These are phyloP conservation scores for Phaseolus coccineus DNA, from an alignment of 331 rosid genomes.

Conservation along the genomic window DNA sequence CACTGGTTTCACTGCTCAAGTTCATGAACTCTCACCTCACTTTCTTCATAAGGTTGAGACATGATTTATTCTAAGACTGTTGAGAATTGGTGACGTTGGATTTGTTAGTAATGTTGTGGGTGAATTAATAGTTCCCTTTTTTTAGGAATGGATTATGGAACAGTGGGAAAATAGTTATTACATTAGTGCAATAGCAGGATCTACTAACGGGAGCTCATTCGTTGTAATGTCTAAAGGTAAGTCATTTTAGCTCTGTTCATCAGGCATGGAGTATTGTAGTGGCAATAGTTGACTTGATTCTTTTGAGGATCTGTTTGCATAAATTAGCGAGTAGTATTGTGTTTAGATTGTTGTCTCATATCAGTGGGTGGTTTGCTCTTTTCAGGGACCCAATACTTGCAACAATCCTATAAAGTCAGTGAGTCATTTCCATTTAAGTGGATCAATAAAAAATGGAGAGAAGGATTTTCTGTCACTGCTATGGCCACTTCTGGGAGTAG, in stretches of 20 bases:
- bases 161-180: conserved; percentile 87
- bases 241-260: conserved; percentile 28
- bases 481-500: conserved; percentile 82
- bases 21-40: conserved; percentile 73
- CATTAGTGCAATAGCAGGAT: conserved; percentile 87
- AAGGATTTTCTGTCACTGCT: conserved; percentile 74
- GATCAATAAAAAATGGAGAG: conserved; percentile 91
- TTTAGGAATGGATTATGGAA: conserved; percentile 94
- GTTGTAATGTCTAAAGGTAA: conserved; percentile 95
- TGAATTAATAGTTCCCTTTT: conserved; percentile 21
- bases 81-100: not conserved
- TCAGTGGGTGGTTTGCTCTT: conserved; percentile 23
- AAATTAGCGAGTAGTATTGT: not conserved
- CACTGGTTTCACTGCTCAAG: conserved; percentile 81
- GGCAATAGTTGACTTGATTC: conserved; percentile 12
- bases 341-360: not conserved
- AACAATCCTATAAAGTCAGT: conserved; percentile 95
- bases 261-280: not conserved
- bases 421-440: conserved; percentile 91
- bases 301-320: conserved; percentile 6
- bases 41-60: conserved; percentile 86
- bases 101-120: not conserved
- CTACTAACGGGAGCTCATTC: conserved; percentile 77
- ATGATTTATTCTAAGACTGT: not conserved
- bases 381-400: conserved; percentile 73